Evolutionary conservation across 2,329 filamentous ascomycete species (phyloP).

Genomic region (Penicillium freii): DNA sequence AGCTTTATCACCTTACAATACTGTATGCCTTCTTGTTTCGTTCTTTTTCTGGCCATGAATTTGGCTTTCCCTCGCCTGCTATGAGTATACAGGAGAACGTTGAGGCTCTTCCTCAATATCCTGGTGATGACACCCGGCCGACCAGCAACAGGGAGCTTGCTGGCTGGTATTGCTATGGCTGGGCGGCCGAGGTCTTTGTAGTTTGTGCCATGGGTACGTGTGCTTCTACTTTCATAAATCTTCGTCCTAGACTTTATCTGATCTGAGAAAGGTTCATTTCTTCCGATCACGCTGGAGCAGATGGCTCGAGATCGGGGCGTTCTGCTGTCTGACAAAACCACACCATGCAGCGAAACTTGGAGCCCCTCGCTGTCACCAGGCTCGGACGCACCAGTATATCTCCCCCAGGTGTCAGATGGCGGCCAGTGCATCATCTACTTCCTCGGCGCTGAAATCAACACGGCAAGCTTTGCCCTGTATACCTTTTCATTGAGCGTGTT

Average conservation of each 20-base stretch:
- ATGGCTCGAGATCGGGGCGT: constrained; percentile 90
- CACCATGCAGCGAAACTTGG: constrained; percentile 69
- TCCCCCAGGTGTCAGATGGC: constrained; percentile 29
- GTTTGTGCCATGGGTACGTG: constrained; percentile 73
- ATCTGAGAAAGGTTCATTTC: constrained; percentile 70
- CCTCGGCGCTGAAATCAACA: constrained; percentile 84
- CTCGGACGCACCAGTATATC: constrained; percentile 17
- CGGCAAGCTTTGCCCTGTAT: constrained; percentile 96
- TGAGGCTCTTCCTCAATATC: constrained; percentile 57
- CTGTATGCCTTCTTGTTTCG: background rate
- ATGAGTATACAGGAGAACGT: constrained; percentile 17
- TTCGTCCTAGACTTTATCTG: constrained; percentile 16
- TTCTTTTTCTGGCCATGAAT: background rate
- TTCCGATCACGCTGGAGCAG: constrained; percentile 92
- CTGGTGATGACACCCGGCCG: constrained; percentile 80
- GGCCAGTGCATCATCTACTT: constrained; percentile 80
- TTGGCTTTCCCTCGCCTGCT: background rate
- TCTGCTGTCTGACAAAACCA: constrained; percentile 71
- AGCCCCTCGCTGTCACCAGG: constrained; percentile 40
- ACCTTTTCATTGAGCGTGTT: constrained; percentile 92
- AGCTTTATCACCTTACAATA: background rate
- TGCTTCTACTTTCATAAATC: background rate
- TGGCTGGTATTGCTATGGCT: constrained; percentile 95
- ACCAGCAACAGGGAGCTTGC: constrained; percentile 84
- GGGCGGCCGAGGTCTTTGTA: constrained; percentile 94